These are phyloP conservation scores for Pythium grandisporangium DNA, from an alignment of 352 stramenopile species.

Conservation along the genomic window DNA sequence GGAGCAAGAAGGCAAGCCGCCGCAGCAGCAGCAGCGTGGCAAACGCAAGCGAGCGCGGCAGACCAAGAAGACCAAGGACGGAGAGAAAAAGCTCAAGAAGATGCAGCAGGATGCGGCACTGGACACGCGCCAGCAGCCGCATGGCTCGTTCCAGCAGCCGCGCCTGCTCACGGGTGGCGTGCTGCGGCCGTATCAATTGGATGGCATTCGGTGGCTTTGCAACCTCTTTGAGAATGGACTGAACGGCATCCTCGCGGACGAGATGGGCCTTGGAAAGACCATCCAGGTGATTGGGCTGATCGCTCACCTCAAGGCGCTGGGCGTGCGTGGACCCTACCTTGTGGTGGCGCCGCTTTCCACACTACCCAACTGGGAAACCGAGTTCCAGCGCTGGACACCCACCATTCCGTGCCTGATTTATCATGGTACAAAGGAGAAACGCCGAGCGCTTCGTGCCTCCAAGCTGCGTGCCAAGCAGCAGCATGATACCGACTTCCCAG, in stretches of 20 bases:
- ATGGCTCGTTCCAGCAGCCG: slow-evolving; percentile 59
- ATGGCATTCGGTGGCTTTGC: slow-evolving; percentile 95
- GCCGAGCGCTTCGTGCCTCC: slow-evolving; percentile 32
- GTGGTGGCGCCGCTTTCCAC: slow-evolving; percentile 97
- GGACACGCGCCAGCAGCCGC: slow-evolving; percentile 26
- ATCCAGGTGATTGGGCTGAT: slow-evolving; percentile 92
- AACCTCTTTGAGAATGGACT: slow-evolving; percentile 97
- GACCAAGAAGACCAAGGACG: slow-evolving; percentile 24
- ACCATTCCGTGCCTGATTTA: slow-evolving; percentile 96
- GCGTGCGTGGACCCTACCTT: slow-evolving; percentile 92
- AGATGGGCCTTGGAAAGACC: slow-evolving; percentile 90
- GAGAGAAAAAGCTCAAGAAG: slow-evolving; percentile 61
- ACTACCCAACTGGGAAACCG: slow-evolving; percentile 96
- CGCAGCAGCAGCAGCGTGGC: not conserved
- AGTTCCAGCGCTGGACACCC: slow-evolving; percentile 74
- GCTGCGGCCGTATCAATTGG: slow-evolving; percentile 94
- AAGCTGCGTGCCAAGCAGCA: slow-evolving; percentile 41
- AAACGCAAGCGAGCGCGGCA: slow-evolving; percentile 36
- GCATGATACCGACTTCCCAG: slow-evolving; percentile 60
- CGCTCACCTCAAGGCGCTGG: slow-evolving; percentile 87
- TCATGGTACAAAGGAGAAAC: slow-evolving; percentile 81
- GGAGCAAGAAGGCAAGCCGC: slow-evolving; percentile 1
- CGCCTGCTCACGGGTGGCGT: slow-evolving; percentile 64
- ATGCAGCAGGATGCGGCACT: slow-evolving; percentile 42
- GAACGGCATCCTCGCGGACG: slow-evolving; percentile 86